Conservation (phyloP, 495 filamentous ascomycete genomes). For the Staphylotrichum longicolle region DNA sequence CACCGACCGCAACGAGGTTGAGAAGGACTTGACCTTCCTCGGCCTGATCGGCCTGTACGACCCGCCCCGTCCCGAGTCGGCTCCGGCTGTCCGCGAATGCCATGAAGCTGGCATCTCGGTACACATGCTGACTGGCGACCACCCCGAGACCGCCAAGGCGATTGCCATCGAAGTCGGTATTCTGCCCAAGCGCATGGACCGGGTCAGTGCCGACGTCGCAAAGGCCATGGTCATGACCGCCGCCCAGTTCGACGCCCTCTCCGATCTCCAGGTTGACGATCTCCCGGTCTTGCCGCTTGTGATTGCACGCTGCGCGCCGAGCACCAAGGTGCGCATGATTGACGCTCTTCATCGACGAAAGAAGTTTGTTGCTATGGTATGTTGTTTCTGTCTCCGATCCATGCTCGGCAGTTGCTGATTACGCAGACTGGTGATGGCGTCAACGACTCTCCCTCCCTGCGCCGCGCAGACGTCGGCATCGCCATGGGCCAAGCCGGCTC, state of each 20-base stretch:
- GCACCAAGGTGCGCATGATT: slow-evolving; percentile 68
- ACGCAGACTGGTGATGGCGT: slow-evolving; percentile 68
- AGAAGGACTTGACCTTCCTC: slow-evolving; percentile 57
- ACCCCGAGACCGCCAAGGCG: slow-evolving; percentile 69
- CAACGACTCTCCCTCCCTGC: slow-evolving; percentile 77
- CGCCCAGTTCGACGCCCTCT: slow-evolving; percentile 57
- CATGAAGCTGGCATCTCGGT: slow-evolving; percentile 69
- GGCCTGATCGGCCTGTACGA: slow-evolving; percentile 72
- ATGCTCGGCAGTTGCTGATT: not conserved
- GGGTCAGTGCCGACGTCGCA: slow-evolving; percentile 51
- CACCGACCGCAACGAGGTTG: slow-evolving; percentile 47
- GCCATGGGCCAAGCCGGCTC: slow-evolving; percentile 81
- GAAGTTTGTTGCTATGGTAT: slow-evolving; percentile 55
- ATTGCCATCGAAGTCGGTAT: slow-evolving; percentile 78
- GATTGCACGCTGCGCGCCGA: slow-evolving; percentile 61
- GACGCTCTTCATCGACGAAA: slow-evolving; percentile 63
- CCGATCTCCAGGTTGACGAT: slow-evolving; percentile 55
- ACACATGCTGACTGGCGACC: slow-evolving; percentile 83
- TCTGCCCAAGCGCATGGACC: slow-evolving; percentile 56
- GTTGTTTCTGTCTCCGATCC: not conserved
- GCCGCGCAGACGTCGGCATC: slow-evolving; percentile 77
- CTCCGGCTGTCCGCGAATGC: slow-evolving; percentile 63
- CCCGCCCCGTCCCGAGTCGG: slow-evolving; percentile 67
- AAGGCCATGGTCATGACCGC: slow-evolving; percentile 62
- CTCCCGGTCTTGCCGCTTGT: slow-evolving; percentile 61